Percentiles rank a stretch among this genome's conserved stretches.
Evolutionary conservation across 441 rosid species (phyloP).

Genomic region (Jatropha multifida): DNA sequence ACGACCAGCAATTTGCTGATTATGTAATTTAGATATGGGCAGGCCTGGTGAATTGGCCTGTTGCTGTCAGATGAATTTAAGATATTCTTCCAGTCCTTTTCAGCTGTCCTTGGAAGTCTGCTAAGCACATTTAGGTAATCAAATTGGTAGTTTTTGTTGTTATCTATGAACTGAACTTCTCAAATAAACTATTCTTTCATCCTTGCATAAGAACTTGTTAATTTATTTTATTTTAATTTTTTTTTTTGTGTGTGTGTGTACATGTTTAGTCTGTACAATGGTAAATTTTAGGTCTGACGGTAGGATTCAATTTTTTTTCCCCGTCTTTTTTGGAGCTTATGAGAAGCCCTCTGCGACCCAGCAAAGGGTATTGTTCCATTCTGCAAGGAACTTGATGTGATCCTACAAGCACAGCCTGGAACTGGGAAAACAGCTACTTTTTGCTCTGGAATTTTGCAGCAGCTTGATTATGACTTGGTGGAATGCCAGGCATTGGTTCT

Average conservation of each 20-base stretch:
- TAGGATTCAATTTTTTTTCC: too few species aligned
- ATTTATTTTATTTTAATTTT: too few species aligned
- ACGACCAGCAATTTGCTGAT: background rate
- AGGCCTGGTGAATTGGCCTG: background rate
- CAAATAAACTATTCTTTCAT: too few species aligned
- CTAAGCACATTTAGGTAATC: background rate
- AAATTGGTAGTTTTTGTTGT: background rate
- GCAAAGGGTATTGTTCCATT: constrained; percentile 84
- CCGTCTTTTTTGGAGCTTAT: constrained; percentile 42
- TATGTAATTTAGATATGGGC: background rate
- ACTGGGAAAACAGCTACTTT: constrained; percentile 82
- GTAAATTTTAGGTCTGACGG: too few species aligned
- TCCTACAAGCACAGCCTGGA: constrained; percentile 84
- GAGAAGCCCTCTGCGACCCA: constrained; percentile 90
- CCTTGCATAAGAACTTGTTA: too few species aligned
- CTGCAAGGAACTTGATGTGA: constrained; percentile 84
- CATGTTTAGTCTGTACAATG: background rate
- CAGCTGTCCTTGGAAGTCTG: background rate
- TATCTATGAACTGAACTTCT: background rate
- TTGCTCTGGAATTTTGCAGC: constrained; percentile 77
- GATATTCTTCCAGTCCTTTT: background rate
- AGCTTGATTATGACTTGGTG: constrained; percentile 59
- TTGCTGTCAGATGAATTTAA: background rate
- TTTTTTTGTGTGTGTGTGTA: too few species aligned
- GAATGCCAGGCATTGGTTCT: constrained; percentile 75